Conservation (phyloP, 805 yeast species). For the Wickerhamomyces mucosus region DNA sequence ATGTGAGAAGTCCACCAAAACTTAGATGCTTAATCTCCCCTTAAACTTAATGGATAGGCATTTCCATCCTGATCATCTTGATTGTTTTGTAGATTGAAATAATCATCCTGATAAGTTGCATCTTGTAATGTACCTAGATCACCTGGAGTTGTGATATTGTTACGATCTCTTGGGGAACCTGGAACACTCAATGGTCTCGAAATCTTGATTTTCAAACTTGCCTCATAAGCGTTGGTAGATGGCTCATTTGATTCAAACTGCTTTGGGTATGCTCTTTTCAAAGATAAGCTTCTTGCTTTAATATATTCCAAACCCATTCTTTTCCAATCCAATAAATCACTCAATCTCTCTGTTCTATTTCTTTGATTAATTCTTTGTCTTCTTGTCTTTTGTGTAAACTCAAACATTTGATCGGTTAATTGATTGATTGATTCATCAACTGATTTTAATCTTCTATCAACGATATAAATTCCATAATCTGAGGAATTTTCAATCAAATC, state of each 20-base stretch:
- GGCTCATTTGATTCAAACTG: conserved; percentile 39
- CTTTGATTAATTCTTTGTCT: conserved; percentile 97
- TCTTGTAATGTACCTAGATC: conserved; percentile 96
- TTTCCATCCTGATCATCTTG: conserved; percentile 33
- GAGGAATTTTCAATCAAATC: conserved; percentile 88
- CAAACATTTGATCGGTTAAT: conserved; percentile 81
- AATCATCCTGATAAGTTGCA: conserved; percentile 75
- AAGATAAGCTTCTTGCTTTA: conserved; percentile 86
- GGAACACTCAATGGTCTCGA: conserved; percentile 95
- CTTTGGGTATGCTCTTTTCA: conserved; percentile 91
- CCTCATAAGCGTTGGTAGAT: conserved; percentile 10
- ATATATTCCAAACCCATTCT: conserved; percentile 96
- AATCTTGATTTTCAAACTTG: conserved; percentile 52
- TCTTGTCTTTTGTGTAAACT: conserved; percentile 79
- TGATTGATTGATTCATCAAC: conserved; percentile 93
- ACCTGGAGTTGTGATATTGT: conserved; percentile 91
- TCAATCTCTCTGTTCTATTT: conserved; percentile 89
- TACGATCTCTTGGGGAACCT: conserved; percentile 80
- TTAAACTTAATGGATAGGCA: conserved; percentile 37
- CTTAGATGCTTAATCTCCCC: conserved; percentile 42
- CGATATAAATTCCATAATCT: conserved; percentile 95
- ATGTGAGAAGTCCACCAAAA: no score
- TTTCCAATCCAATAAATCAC: conserved; percentile 93
- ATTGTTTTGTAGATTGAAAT: conserved; percentile 40
- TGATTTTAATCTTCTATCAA: conserved; percentile 85